Evolutionary conservation across 768 basidiomycete species (phyloP).

Genomic region (Podaxis sp.): DNA sequence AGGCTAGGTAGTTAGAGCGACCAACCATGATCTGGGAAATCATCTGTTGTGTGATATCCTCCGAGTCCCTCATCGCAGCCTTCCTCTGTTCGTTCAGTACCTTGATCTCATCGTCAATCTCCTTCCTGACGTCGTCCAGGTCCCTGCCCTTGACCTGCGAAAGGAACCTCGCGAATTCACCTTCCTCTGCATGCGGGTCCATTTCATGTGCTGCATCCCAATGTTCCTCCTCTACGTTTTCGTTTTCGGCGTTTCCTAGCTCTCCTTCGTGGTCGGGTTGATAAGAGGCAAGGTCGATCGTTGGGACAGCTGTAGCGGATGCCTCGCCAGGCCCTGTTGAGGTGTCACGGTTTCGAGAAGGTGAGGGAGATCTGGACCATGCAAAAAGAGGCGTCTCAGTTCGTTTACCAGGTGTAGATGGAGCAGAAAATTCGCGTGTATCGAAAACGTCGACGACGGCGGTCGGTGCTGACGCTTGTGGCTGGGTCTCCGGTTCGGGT

Average conservation of each 20-base stretch:
- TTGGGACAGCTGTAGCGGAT: neutral
- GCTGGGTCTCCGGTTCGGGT: neutral
- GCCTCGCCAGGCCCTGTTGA: neutral
- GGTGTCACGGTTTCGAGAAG: neutral
- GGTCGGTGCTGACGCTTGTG: neutral
- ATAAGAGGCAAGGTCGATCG: neutral
- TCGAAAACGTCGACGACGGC: constrained; percentile 22
- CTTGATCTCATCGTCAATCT: constrained; percentile 91
- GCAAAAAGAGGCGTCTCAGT: constrained; percentile 4
- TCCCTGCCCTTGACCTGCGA: constrained; percentile 89
- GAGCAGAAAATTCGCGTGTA: constrained; percentile 5
- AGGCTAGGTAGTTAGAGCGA: constrained; percentile 1
- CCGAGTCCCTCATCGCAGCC: constrained; percentile 88
- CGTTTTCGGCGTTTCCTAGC: constrained; percentile 8
- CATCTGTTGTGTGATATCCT: constrained; percentile 96
- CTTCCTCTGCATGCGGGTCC: constrained; percentile 74
- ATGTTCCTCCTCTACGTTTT: constrained; percentile 27
- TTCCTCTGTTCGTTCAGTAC: constrained; percentile 80
- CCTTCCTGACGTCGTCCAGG: constrained; percentile 74
- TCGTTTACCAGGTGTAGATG: constrained; percentile 1
- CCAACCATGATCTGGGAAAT: constrained; percentile 76
- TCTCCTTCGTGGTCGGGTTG: constrained; percentile 5
- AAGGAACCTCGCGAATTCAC: constrained; percentile 90
- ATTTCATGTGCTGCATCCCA: constrained; percentile 90
- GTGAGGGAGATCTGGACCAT: constrained; percentile 8